Evolutionary conservation across 192 early-diverging fungal genomes (phyloP), one percentile per base, ranked within the genome.

Genomic region (Dimargaris cristalligena): DNA sequence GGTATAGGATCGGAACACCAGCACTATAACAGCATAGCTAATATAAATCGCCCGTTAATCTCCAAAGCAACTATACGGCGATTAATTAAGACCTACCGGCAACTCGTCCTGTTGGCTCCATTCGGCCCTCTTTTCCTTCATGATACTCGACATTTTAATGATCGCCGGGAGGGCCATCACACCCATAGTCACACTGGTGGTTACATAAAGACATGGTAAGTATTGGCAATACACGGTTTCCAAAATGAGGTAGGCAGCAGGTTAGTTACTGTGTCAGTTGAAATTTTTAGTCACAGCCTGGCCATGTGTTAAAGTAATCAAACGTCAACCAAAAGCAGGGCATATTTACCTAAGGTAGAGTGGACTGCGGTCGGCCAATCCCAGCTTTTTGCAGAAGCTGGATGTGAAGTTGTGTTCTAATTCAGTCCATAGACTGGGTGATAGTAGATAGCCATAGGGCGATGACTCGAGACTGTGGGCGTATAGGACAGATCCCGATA

Each of bases 21-120:
- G n/a, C n/a, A n/a, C n/a, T n/a, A n/a, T n/a, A n/a, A n/a, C n/a
- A n/a, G n/a, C n/a, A n/a, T n/a, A n/a, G n/a, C n/a, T n/a, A n/a
- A n/a, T n/a, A n/a, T n/a, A n/a, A n/a, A n/a, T n/a, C n/a, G n/a
- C n/a, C n/a, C n/a, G n/a, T n/a, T n/a, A n/a, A n/a, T n/a, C n/a
- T n/a, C n/a, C n/a, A n/a, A n/a, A n/a, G n/a, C n/a, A n/a, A n/a
- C n/a, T n/a, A n/a, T n/a, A n/a, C n/a, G n/a, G n/a, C n/a, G n/a
- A n/a, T n/a, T n/a, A n/a, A n/a, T n/a, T n/a, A 28, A 2, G 4
- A 52, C 51, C 29, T 52, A 52, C 89, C 0, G 96, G 86, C 33
- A 99, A 76, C 67, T 99, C 96, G 59, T 88, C 78, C 61, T 84
- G 79, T 62, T 86, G 84, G 65, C 85, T 86, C 94, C 93, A 96